phyloP scores from a whole-genome alignment of 2,329 filamentous ascomycete species.

The Paecilomyces fulvus region DNA sequence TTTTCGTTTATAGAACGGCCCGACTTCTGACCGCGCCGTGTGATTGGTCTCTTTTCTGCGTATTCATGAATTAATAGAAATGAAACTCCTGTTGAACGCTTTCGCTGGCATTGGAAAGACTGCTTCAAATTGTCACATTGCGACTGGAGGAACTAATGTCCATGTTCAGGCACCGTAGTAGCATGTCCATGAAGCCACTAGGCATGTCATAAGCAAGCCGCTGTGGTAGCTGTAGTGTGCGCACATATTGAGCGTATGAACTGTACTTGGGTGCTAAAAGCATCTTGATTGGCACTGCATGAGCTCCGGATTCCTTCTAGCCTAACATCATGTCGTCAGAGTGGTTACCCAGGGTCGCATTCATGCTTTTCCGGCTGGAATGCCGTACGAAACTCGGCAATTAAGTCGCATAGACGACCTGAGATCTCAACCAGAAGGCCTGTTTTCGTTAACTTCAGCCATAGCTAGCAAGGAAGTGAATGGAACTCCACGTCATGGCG shows the following conservation, averaged over 20 bases:
- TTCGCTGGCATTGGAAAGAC: too few relatives aligned
- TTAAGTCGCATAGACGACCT: not conserved
- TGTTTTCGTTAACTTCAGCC: not conserved
- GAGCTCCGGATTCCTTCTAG: not conserved
- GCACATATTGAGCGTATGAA: not conserved
- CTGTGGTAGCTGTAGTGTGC: not conserved
- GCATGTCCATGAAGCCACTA: not conserved
- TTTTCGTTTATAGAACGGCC: not conserved
- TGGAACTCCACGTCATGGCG: not conserved
- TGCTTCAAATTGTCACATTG: too few relatives aligned
- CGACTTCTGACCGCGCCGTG: not conserved
- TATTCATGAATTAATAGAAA: not conserved
- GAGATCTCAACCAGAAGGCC: not conserved
- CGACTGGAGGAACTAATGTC: not conserved
- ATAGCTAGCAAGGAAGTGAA: not conserved
- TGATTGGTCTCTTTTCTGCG: not conserved
- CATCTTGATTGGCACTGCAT: not conserved
- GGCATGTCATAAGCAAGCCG: not conserved
- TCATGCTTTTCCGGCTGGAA: not conserved
- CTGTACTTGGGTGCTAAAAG: not conserved
- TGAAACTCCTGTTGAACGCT: not conserved
- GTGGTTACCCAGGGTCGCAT: not conserved
- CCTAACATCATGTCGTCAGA: not conserved
- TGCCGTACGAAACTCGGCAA: not conserved
- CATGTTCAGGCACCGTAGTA: not conserved